Percentiles rank a stretch among this genome's conserved stretches.
Conservation (phyloP, 1,284 basidiomycete genomes). For the Neolentinus lepideus region DNA sequence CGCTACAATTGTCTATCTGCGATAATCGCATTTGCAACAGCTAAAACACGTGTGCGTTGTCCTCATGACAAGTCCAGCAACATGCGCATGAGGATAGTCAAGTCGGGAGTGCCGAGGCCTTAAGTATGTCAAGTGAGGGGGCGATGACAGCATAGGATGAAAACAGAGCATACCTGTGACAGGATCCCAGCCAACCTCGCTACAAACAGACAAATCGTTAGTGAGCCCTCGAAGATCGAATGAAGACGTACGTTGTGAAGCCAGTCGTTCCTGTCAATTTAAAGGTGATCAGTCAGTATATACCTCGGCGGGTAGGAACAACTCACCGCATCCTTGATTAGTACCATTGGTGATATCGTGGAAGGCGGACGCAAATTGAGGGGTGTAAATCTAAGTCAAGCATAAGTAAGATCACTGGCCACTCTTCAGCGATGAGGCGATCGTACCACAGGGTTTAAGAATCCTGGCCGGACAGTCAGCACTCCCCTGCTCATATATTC, state of each 20-base stretch:
- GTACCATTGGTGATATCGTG: conserved; percentile 39
- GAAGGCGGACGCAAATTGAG: conserved; percentile 20
- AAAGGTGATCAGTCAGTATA: not conserved
- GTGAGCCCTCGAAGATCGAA: not conserved
- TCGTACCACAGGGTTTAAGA: conserved; percentile 28
- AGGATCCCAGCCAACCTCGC: conserved; percentile 30
- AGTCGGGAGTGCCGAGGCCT: conserved; percentile 25
- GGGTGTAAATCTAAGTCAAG: conserved; percentile 24
- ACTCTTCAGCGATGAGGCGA: too few species aligned
- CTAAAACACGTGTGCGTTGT: too few species aligned
- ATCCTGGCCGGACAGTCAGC: conserved; percentile 19
- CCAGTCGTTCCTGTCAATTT: conserved; percentile 11
- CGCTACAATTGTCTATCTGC: too few species aligned
- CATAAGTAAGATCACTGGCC: too few species aligned
- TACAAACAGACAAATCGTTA: not conserved
- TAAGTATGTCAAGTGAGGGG: conserved; percentile 2
- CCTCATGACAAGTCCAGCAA: conserved; percentile 12
- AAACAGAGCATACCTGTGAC: conserved; percentile 10
- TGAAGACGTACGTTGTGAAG: conserved; percentile 18
- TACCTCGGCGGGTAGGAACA: not conserved
- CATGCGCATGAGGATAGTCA: conserved; percentile 12
- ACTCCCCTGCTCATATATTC: conserved; percentile 5
- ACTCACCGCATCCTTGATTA: conserved; percentile 30
- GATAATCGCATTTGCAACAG: too few species aligned
- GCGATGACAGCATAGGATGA: not conserved